Evolutionary conservation across 2,329 filamentous ascomycete genomes (phyloP).

Genomic region (Venturiaceae sp.): DNA sequence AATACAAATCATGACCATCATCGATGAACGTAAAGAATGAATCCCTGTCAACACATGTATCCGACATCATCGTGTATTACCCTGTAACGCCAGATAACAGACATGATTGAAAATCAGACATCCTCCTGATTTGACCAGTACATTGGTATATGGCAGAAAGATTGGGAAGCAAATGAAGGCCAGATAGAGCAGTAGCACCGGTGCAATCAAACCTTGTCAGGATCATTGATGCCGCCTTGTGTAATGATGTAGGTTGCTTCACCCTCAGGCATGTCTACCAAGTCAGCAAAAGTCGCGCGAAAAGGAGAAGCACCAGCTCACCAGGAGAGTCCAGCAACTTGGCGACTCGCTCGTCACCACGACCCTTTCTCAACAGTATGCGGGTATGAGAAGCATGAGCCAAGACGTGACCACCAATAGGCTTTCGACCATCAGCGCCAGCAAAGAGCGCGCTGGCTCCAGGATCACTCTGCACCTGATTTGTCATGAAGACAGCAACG

Average conservation of each 20-base stretch:
- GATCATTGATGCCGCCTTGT: constrained; percentile 58
- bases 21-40: neutral
- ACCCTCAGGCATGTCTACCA: constrained; percentile 53
- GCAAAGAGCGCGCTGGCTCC: constrained; percentile 59
- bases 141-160: neutral
- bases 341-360: constrained; percentile 60
- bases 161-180: neutral
- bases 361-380: constrained; percentile 56
- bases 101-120: neutral
- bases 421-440: constrained; percentile 57
- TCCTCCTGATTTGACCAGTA: neutral
- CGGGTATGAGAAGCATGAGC: constrained; percentile 60
- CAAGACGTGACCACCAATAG: constrained; percentile 57
- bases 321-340: constrained; percentile 60
- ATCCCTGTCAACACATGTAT: neutral
- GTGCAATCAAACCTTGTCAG: constrained; percentile 29
- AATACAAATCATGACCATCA: neutral
- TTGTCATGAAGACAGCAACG: constrained; percentile 57
- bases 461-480: constrained; percentile 62
- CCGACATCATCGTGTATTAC: neutral
- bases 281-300: constrained; percentile 7
- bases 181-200: neutral
- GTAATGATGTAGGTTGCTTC: constrained; percentile 64
- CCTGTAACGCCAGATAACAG: neutral
- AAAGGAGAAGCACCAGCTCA: constrained; percentile 21